Base-by-base conservation (phyloP, 495 filamentous ascomycete species). In the Aspergillus campestris region DNA sequence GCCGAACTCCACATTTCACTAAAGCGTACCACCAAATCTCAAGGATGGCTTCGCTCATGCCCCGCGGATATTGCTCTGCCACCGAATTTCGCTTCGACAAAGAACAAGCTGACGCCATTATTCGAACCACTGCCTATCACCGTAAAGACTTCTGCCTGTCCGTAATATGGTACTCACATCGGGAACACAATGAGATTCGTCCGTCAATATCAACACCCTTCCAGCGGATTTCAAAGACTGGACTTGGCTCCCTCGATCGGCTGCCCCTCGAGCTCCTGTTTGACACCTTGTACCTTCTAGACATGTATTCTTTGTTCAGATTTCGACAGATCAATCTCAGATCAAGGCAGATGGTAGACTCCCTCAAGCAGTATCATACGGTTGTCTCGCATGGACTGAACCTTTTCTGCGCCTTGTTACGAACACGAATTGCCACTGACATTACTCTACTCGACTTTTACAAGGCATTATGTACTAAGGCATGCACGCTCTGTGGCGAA, bases 371-470 rank as follows among this genome's bases (percentile, higher is more conserved):
- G 54, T 66, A 66, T 57, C 57, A 57, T 27, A 54, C 31, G 41
- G 58, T 61, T 39, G 55, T 55, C 53, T 54, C 50, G 30, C 53
- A 67, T 57, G 56, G 60, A 44, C 57, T 65, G 28, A 61, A 64
- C 51, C 59, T 64, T 52, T 47, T 70, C 53, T 66, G 61, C 53
- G 59, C 58, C 51, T 60, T 66, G 36, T 53, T 65, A 52, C 64
- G 66, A 55, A 67, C 62, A 54, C 53, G 55, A 51, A 47, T 62
- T 41, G 57, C 64, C 34, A 45, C 29, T 41, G 33, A 33, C 39
- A 38, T 66, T 46, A 59, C 62, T 50, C 53, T 69, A 32, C 38
- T 48, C 42, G 57, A 66, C 40, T 63, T 66, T 45, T 59, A 63
- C 49, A 6, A 57, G 14, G 57, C 53, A 46, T 42, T 69, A 39